Evolutionary conservation across 768 basidiomycete species (phyloP).

Genomic region (Sarcomyxa edulis): DNA sequence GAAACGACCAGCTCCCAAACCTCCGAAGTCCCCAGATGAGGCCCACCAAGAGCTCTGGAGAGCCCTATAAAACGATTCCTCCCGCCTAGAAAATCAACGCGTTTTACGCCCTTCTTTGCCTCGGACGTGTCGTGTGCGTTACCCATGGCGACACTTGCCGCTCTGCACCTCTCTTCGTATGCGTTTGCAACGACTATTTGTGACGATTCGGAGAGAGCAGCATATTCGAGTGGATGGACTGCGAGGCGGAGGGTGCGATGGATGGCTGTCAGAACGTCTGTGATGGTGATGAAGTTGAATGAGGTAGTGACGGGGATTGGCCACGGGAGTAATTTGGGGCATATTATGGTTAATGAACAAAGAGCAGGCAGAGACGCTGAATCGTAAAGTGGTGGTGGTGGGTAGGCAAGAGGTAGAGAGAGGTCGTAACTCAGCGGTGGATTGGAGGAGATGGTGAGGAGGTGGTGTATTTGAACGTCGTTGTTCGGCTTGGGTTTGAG

Average conservation of each 20-base stretch:
- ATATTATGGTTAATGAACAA: too few species aligned
- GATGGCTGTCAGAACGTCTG: constrained; percentile 40
- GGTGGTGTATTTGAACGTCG: constrained; percentile 35
- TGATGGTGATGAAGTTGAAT: constrained; percentile 16
- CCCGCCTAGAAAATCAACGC: constrained; percentile 48
- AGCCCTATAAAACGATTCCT: constrained; percentile 28
- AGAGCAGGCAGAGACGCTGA: too few species aligned
- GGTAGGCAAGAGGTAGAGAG: too few species aligned
- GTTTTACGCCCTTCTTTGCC: constrained; percentile 45
- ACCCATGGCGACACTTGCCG: too few species aligned
- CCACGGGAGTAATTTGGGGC: too few species aligned
- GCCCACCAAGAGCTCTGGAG: too few species aligned
- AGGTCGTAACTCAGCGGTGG: constrained; percentile 34
- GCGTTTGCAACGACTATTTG: constrained; percentile 38
- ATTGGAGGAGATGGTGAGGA: constrained; percentile 33
- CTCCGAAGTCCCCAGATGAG: too few species aligned
- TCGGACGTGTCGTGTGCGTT: constrained; percentile 21
- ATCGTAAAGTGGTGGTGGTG: too few species aligned
- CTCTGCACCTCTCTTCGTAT: constrained; percentile 34
- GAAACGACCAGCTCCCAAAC: too few species aligned
- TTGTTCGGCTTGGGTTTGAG: constrained; percentile 15
- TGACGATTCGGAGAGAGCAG: too few species aligned
- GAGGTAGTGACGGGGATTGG: too few species aligned
- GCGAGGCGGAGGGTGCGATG: constrained; percentile 37
- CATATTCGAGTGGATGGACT: constrained; percentile 36